phyloP scores from a whole-genome alignment of 306 rosid species.

The Prunus davidiana region DNA sequence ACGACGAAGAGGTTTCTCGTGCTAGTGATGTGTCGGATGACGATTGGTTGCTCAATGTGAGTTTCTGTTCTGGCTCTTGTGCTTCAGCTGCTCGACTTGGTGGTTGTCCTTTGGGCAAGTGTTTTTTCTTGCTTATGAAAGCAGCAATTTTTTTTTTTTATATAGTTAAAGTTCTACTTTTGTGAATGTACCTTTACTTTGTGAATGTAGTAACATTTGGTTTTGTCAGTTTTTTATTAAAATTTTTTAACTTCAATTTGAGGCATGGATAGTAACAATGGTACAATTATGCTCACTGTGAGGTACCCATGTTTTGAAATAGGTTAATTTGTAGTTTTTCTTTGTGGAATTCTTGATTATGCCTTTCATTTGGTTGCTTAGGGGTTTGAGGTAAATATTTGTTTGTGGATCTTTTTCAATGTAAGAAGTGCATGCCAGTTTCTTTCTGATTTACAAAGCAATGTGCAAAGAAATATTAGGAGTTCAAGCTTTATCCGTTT shows the following conservation, averaged over 20 bases:
- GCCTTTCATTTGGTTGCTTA: neutral
- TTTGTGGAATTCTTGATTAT: neutral
- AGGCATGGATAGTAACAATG: neutral
- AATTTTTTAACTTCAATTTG: too few species aligned
- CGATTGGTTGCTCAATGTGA: constrained; percentile 60
- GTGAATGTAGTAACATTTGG: neutral
- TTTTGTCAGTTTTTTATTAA: neutral
- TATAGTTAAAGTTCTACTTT: too few species aligned
- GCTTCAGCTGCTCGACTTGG: constrained; percentile 5
- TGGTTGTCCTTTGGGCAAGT: neutral
- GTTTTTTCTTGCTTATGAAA: neutral
- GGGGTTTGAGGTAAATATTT: neutral
- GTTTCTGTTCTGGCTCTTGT: constrained; percentile 6
- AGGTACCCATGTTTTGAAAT: neutral
- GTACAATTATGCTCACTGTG: neutral
- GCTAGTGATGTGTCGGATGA: constrained; percentile 31
- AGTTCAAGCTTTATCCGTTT: neutral
- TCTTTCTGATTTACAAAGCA: neutral
- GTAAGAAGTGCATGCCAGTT: constrained; percentile 1
- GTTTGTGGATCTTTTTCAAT: neutral
- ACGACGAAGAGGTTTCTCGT: neutral
- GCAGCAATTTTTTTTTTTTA: neutral
- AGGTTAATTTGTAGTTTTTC: neutral
- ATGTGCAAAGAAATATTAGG: neutral
- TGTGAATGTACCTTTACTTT: neutral